Percentiles rank a stretch among this genome's conserved stretches.
Evolutionary conservation across 768 basidiomycete genomes (phyloP).

Genomic region (Lactarius indigo): DNA sequence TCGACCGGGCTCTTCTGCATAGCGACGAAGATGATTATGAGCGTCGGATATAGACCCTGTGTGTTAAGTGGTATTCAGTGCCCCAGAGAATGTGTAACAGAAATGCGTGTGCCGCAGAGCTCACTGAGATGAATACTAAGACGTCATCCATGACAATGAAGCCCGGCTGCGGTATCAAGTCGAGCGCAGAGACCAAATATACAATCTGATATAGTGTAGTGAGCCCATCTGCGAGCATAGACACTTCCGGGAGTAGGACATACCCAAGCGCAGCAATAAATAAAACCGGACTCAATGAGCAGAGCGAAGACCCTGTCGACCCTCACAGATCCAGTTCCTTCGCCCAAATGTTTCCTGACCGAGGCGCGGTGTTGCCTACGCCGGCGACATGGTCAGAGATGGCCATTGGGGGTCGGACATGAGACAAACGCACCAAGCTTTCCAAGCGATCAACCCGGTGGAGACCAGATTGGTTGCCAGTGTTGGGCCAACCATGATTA

Average conservation of each 20-base stretch:
- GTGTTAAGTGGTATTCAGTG: not conserved
- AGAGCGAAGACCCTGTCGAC: constrained; percentile 15
- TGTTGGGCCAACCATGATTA: not conserved
- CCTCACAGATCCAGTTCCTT: constrained; percentile 1
- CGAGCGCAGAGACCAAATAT: constrained; percentile 6
- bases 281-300: constrained; percentile 18
- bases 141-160: constrained; percentile 8
- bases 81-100: not conserved
- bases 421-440: not conserved
- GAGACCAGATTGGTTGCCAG: not conserved
- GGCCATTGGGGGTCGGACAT: not conserved
- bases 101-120: not conserved
- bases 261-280: constrained; percentile 16
- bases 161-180: not conserved
- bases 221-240: not conserved
- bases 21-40: constrained; percentile 16
- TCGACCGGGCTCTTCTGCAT: constrained; percentile 19
- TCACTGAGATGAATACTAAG: constrained; percentile 8
- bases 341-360: not conserved
- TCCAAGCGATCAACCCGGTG: not conserved
- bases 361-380: not conserved
- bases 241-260: not conserved
- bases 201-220: not conserved
- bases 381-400: not conserved
- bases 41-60: constrained; percentile 16